Percentiles rank a stretch among this genome's conserved stretches.
phyloP scores from a whole-genome alignment of 202 grass and related monocot genomes.

The Schoenoplectus triqueter region DNA sequence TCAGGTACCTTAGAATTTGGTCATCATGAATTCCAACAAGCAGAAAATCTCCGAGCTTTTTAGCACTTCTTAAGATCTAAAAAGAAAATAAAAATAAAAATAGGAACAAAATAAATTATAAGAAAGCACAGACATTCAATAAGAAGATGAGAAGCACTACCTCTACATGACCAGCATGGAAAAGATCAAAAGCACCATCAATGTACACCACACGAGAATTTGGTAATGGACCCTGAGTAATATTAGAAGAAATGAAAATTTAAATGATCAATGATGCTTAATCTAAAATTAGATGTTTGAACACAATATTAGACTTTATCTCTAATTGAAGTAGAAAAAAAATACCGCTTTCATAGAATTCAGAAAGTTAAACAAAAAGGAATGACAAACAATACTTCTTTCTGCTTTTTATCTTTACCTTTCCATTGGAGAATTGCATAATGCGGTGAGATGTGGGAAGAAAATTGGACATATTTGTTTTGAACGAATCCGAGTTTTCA shows the following conservation, averaged over 20 bases:
- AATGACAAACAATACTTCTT: not conserved
- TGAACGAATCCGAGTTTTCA: conserved; percentile 49
- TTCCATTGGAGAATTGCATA: conserved; percentile 91
- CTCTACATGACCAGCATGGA: conserved; percentile 90
- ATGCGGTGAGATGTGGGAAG: conserved; percentile 88
- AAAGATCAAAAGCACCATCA: conserved; percentile 91
- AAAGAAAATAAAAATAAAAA: conserved; percentile 41
- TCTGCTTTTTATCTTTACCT: conserved; percentile 52
- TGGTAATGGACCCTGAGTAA: conserved; percentile 72
- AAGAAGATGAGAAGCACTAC: conserved; percentile 45
- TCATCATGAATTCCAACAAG: conserved; percentile 90
- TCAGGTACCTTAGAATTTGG: conserved; percentile 64
- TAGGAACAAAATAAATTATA: conserved; percentile 24
- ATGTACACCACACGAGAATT: conserved; percentile 83
- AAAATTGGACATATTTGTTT: conserved; percentile 84
- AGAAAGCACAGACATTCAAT: conserved; percentile 23
- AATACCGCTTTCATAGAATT: not conserved
- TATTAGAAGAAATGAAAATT: conserved; percentile 44
- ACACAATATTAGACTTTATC: not conserved
- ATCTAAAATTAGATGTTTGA: conserved; percentile 1
- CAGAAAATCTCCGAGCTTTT: conserved; percentile 84
- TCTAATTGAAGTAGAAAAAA: conserved; percentile 2
- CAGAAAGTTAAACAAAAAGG: not conserved
- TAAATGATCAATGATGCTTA: conserved; percentile 27
- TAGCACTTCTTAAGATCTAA: conserved; percentile 85